Percentiles rank a stretch among this genome's conserved stretches.
Evolutionary conservation across 495 filamentous ascomycete species (phyloP).

Genomic region (Cetradonia linearis): DNA sequence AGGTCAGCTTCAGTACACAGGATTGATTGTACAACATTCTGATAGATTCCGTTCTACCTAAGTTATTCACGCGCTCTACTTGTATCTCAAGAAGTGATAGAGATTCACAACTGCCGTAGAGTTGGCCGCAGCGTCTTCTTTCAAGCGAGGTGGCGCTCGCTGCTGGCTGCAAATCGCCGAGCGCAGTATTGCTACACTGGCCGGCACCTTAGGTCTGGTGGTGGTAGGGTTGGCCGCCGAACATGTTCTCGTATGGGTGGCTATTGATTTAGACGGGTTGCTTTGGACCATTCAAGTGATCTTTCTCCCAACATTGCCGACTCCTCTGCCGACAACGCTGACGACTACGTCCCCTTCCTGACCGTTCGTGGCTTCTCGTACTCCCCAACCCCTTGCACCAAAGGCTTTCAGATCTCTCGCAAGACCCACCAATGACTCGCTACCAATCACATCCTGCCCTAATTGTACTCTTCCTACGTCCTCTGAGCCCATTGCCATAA

Average conservation of each 20-base stretch:
- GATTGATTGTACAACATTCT: background rate
- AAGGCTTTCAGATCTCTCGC: constrained; percentile 77
- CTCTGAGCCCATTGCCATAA: constrained; percentile 93
- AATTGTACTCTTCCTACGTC: constrained; percentile 56
- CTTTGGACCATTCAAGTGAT: constrained; percentile 51
- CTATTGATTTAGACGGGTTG: background rate
- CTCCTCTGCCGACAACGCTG: constrained; percentile 84
- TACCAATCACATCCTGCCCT: constrained; percentile 63
- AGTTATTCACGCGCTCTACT: background rate
- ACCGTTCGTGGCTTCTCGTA: constrained; percentile 60
- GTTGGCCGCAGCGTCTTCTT: too few species aligned
- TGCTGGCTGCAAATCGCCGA: background rate
- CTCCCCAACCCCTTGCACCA: constrained; percentile 76
- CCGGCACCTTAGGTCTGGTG: too few species aligned
- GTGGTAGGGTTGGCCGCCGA: background rate
- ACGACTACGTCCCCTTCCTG: constrained; percentile 68
- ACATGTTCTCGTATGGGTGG: background rate
- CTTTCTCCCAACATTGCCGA: constrained; percentile 93
- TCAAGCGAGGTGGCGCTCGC: too few species aligned
- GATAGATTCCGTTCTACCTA: background rate
- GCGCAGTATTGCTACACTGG: background rate
- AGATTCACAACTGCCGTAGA: too few species aligned
- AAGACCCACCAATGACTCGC: constrained; percentile 65
- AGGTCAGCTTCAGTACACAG: too few species aligned
- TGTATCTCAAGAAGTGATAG: too few species aligned